Evolutionary conservation across 73 alveolate species (phyloP), one percentile per base, ranked within the genome.

Genomic region (Symbiodinium pilosum): DNA sequence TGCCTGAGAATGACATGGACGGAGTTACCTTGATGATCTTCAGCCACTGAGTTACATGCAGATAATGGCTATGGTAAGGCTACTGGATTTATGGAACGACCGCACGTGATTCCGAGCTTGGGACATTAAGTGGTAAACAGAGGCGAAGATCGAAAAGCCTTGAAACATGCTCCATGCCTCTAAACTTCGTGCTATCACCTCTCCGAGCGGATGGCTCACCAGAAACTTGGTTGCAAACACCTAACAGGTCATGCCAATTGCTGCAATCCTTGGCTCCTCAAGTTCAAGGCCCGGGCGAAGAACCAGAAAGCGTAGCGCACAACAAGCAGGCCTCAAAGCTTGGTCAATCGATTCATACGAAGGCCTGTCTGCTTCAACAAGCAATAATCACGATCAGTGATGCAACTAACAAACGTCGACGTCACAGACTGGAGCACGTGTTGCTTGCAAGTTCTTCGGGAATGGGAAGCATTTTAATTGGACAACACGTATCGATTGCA

Each of bases 251-350:
- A 16, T 12, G 85, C 32, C 41, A 30, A 12, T 11, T 16, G 30
- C 8, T 5, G 47, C 85, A 73, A 32, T 34, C 14, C n/a, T 30
- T 2, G 30, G 28, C 85, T 30, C 20, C 51, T 5, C 40, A 9
- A 39, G 43, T 20, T 34, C 14, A 43, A 32, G 84, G 51, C 75
- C 75, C 87, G 0, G 47, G 85, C 97, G 77, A 69, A 41, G 77
- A 91, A 91, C 97, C 97, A 91, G 77, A 91, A 91, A 54, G 47
- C 42, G 88, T 91, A 91, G 81, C 97, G 97, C 75, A 91, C 97
- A 21, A 91, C 41, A 43, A 91, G 87, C 39, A 91, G 81, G 47
- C 38, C 97, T 91, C 71, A 24, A 26, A 42, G 20, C 34, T 32
- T n/a, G n/a, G n/a, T n/a, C n/a, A n/a, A n/a, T n/a, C n/a, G n/a